Conservation (phyloP, 306 rosid species). For the Casuarina glauca region DNA sequence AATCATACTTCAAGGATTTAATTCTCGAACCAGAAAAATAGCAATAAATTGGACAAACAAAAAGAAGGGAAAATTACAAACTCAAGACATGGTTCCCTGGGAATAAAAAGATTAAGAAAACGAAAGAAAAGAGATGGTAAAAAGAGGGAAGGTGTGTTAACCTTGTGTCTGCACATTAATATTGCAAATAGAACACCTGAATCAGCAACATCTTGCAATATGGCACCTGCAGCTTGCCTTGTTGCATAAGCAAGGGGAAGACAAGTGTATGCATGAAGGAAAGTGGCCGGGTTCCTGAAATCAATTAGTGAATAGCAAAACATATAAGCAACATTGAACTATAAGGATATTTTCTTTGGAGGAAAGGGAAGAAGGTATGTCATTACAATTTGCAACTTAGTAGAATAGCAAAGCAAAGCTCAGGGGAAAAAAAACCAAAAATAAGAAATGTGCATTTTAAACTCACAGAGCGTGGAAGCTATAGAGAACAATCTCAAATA, state of each 20-base stretch:
- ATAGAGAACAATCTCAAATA: not conserved
- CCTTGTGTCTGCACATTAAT: constrained; percentile 95
- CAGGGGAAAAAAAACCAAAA: constrained; percentile 15
- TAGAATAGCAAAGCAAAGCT: constrained; percentile 12
- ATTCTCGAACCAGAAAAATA: constrained; percentile 4
- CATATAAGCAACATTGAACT: constrained; percentile 12
- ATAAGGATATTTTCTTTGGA: not conserved
- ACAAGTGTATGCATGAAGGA: constrained; percentile 95
- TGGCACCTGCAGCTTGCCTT: constrained; percentile 93
- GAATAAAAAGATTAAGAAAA: constrained; percentile 3
- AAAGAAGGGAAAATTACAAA: not conserved
- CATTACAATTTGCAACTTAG: not conserved
- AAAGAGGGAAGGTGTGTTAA: constrained; percentile 25
- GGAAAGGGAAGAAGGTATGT: not conserved
- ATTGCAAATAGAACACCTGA: constrained; percentile 92
- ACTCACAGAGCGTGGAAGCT: not conserved
- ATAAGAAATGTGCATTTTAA: not conserved
- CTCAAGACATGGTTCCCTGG: constrained; percentile 14
- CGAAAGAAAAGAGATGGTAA: not conserved
- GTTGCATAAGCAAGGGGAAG: constrained; percentile 90
- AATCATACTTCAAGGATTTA: constrained; percentile 43
- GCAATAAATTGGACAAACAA: not conserved
- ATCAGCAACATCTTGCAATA: constrained; percentile 91
- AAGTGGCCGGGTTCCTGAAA: constrained; percentile 92
- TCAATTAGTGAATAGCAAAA: constrained; percentile 28